A percentile compares a stretch with the other conserved stretches of the same genome.
Conservation (phyloP, 2,329 filamentous ascomycete genomes). For the Penicillium sp. region DNA sequence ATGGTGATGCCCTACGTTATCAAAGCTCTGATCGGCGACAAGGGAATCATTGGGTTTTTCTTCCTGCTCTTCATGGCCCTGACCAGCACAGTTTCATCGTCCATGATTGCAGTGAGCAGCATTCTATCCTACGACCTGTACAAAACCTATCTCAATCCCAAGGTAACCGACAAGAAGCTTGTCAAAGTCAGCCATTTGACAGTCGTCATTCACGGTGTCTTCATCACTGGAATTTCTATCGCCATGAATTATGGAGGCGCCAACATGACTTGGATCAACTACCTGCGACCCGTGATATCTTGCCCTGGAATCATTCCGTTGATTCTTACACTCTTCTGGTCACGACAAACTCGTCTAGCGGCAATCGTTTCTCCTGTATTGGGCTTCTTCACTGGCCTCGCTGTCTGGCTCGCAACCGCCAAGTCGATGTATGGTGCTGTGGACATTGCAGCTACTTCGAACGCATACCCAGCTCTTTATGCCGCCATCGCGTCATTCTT, state of each 20-base stretch:
- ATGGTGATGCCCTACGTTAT: slow-evolving; percentile 55
- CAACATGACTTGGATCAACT: slow-evolving; percentile 53
- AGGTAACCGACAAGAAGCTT: slow-evolving; percentile 48
- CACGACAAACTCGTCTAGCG: slow-evolving; percentile 50
- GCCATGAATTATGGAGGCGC: slow-evolving; percentile 55
- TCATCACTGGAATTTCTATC: slow-evolving; percentile 54
- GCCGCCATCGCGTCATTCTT: slow-evolving; percentile 53
- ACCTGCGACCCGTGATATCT: slow-evolving; percentile 48
- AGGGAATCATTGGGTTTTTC: slow-evolving; percentile 50
- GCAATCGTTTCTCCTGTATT: slow-evolving; percentile 45
- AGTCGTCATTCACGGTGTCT: slow-evolving; percentile 53
- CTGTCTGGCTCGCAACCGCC: slow-evolving; percentile 50
- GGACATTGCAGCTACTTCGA: slow-evolving; percentile 47
- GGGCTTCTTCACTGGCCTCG: slow-evolving; percentile 49
- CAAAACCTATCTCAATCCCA: slow-evolving; percentile 55
- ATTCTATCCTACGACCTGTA: slow-evolving; percentile 58
- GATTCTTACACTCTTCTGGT: slow-evolving; percentile 51
- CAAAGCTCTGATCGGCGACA: slow-evolving; percentile 49
- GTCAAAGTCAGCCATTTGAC: slow-evolving; percentile 53
- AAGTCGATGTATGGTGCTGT: slow-evolving; percentile 46
- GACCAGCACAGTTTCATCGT: slow-evolving; percentile 55
- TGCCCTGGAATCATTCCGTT: slow-evolving; percentile 53
- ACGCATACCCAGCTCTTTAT: slow-evolving; percentile 49
- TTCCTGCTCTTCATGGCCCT: slow-evolving; percentile 58
- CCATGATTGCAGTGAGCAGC: slow-evolving; percentile 57